phyloP scores from a whole-genome alignment of 169 alveolate genomes.

The Eimeria acervulina region DNA sequence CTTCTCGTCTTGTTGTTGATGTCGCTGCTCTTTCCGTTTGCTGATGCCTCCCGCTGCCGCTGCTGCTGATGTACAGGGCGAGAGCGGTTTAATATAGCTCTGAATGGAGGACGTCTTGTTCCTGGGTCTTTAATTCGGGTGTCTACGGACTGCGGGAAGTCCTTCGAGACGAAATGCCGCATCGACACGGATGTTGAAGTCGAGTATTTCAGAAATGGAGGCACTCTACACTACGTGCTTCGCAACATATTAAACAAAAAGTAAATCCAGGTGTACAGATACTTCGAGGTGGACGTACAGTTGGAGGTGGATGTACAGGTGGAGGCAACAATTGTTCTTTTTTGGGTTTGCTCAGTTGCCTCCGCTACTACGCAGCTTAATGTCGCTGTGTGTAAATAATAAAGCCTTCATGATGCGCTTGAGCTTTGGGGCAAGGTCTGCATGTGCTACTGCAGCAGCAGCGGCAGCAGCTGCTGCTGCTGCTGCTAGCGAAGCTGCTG shows the following conservation, averaged over 20 bases:
- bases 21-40: not conserved
- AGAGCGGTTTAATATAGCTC: slow-evolving; percentile 75
- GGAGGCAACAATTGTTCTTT: not conserved
- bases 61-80: slow-evolving; percentile 86
- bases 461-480: not conserved
- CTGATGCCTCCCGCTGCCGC: slow-evolving; percentile 40
- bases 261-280: not conserved
- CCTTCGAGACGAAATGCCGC: slow-evolving; percentile 69
- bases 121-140: slow-evolving; percentile 68
- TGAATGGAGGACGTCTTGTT: slow-evolving; percentile 68
- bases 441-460: not conserved
- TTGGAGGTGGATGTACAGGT: too few species aligned
- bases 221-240: slow-evolving; percentile 94
- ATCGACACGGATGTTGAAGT: slow-evolving; percentile 92
- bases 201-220: slow-evolving; percentile 94
- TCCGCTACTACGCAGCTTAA: not conserved
- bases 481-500: not conserved
- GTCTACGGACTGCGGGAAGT: slow-evolving; percentile 5
- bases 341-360: not conserved
- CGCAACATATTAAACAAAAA: slow-evolving; percentile 89
- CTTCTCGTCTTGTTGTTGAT: not conserved
- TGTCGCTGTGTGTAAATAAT: not conserved
- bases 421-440: not conserved
- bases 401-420: not conserved
- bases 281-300: not conserved